Conservation (phyloP, 352 stramenopile genomes). For the Globisporangium splendens region DNA sequence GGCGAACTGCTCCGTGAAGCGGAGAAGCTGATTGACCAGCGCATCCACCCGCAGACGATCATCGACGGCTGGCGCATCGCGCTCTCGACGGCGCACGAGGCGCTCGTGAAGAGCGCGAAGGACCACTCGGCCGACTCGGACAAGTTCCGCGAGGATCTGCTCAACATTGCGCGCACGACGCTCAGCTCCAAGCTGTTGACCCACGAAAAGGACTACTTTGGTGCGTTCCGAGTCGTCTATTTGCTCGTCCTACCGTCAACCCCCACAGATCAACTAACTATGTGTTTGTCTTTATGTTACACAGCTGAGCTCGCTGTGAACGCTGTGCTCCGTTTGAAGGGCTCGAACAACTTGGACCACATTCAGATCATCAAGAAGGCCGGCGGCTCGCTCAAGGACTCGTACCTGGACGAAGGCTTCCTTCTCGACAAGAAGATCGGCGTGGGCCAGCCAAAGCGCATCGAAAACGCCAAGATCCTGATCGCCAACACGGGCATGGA, state of each 20-base stretch:
- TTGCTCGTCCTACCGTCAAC: background rate
- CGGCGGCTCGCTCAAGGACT: conserved; percentile 95
- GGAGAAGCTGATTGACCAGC: conserved; percentile 94
- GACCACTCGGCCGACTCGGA: conserved; percentile 78
- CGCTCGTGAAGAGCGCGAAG: conserved; percentile 81
- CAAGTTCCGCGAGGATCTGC: conserved; percentile 93
- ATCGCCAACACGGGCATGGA: conserved; percentile 99
- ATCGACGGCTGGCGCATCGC: conserved; percentile 97
- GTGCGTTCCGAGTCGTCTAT: conserved; percentile 17
- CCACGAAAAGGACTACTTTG: conserved; percentile 98
- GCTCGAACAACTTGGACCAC: conserved; percentile 95
- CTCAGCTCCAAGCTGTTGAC: conserved; percentile 98
- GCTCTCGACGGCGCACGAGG: conserved; percentile 83
- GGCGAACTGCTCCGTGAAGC: conserved; percentile 97
- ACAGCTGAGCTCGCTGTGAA: conserved; percentile 91
- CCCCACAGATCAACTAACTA: background rate
- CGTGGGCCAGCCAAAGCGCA: conserved; percentile 92
- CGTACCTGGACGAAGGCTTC: conserved; percentile 98
- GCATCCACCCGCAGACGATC: conserved; percentile 98
- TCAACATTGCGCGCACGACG: conserved; percentile 98
- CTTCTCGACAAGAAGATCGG: conserved; percentile 97
- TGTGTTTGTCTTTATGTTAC: background rate
- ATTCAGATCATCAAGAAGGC: conserved; percentile 99
- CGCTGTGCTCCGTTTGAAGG: conserved; percentile 95
- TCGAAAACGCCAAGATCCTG: conserved; percentile 99